Evolutionary conservation across 164 flowering plant species (phyloP), one percentile per base, ranked within the genome.

Genomic region (Stephania japonica): DNA sequence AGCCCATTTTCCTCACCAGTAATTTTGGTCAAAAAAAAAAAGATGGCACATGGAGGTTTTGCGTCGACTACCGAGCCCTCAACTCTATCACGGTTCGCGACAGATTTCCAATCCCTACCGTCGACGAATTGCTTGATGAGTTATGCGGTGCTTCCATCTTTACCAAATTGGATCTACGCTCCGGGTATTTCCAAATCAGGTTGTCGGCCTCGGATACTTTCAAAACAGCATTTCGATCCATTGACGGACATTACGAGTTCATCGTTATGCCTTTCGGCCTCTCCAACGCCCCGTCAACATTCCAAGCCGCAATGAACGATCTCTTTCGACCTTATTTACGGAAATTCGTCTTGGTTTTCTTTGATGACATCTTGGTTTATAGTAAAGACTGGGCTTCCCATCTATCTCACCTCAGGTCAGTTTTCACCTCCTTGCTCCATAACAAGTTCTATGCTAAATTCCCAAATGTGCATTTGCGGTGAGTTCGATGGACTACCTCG

Each of bases 181-280:
- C n/a, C n/a, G n/a, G n/a, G n/a, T n/a, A n/a, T n/a, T n/a, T n/a
- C n/a, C n/a, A n/a, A n/a, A n/a, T n/a, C n/a, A n/a, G n/a, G n/a
- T n/a, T n/a, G n/a, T n/a, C n/a, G n/a, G n/a, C n/a, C n/a, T n/a
- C n/a, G 24, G 56, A 43, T 11, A 47, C 21, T 13, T 10, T 8
- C 1, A 43, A 43, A 21, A 43, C 26, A 16, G 16, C 59, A 12
- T 69, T 69, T 23, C 4, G 59, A 44, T 44, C 38, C 1, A 27
- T 25, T 1, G 47, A 67, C 7, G 47, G 44, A 1, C 59, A 69
- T 9, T 69, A 43, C 13, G 59, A 69, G 16, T 69, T 43, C 23
- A 1, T 69, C 6, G 71, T 69, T 1, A 69, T 69, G 61, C 71
- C 59, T 9, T 69, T 69, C 16, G 71, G 71, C 0, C 62, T 69